Evolutionary conservation across 768 basidiomycete species (phyloP).

Genomic region (Kondoa malvinella): DNA sequence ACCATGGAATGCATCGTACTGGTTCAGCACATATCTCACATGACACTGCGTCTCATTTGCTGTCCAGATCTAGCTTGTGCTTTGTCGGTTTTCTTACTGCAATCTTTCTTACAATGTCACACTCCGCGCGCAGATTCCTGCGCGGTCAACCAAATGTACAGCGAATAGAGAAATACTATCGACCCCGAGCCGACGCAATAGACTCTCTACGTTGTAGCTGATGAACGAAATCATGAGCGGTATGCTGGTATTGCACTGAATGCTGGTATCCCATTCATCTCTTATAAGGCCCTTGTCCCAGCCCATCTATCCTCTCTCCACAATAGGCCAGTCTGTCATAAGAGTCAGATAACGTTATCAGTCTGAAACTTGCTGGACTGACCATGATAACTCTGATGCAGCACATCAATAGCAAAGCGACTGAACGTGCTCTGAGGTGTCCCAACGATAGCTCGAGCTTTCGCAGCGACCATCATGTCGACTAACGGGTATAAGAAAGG

Average conservation of each 20-base stretch:
- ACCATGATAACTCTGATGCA: slow-evolving; percentile 46
- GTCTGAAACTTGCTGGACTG: slow-evolving; percentile 8
- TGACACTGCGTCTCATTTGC: too few relatives aligned
- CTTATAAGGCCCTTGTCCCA: background rate
- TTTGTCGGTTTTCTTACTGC: too few relatives aligned
- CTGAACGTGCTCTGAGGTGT: slow-evolving; percentile 64
- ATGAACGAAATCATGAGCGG: too few relatives aligned
- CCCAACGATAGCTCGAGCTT: slow-evolving; percentile 45
- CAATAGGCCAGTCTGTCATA: background rate
- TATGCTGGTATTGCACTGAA: background rate
- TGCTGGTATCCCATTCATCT: background rate
- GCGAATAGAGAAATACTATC: too few relatives aligned
- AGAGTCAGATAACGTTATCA: background rate
- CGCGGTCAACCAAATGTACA: too few relatives aligned
- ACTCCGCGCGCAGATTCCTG: too few relatives aligned
- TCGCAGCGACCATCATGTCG: slow-evolving; percentile 52
- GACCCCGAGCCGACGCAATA: too few relatives aligned
- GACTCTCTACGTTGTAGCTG: too few relatives aligned
- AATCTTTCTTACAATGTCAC: too few relatives aligned
- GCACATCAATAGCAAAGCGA: slow-evolving; percentile 47
- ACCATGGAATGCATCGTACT: too few relatives aligned
- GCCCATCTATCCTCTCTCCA: background rate
- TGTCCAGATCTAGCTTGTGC: too few relatives aligned
- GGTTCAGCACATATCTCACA: too few relatives aligned
- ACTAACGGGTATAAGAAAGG: slow-evolving; percentile 46